A percentile compares a stretch with the other conserved stretches of the same genome.
These are phyloP conservation scores for Fusarium sp. DNA, from an alignment of 2,329 filamentous ascomycete genomes.

Conservation along the genomic window DNA sequence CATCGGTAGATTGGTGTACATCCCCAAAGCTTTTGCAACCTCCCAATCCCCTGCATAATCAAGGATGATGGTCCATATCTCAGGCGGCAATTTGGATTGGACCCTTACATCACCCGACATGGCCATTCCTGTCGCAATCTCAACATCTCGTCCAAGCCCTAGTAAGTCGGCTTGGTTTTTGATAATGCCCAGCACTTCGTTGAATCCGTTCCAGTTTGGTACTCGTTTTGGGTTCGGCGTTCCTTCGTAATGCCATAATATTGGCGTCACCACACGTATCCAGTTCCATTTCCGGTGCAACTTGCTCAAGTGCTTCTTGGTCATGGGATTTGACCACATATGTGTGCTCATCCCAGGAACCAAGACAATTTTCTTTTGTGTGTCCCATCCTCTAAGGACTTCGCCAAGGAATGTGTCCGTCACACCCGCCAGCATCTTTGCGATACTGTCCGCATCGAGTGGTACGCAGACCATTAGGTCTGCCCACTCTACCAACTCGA, in stretches of 20 bases:
- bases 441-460: slow-evolving; percentile 86
- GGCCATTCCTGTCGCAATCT: slow-evolving; percentile 63
- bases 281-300: slow-evolving; percentile 88
- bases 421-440: slow-evolving; percentile 89
- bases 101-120: slow-evolving; percentile 55
- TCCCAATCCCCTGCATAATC: slow-evolving; percentile 93
- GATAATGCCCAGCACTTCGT: slow-evolving; percentile 80
- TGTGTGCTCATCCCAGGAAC: slow-evolving; percentile 90
- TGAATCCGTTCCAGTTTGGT: slow-evolving; percentile 75
- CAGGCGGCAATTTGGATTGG: slow-evolving; percentile 76
- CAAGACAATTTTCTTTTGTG: slow-evolving; percentile 86
- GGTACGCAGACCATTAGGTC: slow-evolving; percentile 88
- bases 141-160: slow-evolving; percentile 80
- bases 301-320: slow-evolving; percentile 88
- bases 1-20: slow-evolving; percentile 83
- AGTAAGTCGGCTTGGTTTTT: slow-evolving; percentile 84
- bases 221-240: slow-evolving; percentile 65
- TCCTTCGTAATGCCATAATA: slow-evolving; percentile 84
- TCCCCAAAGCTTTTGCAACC: slow-evolving; percentile 82
- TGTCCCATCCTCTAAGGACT: slow-evolving; percentile 88
- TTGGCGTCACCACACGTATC: slow-evolving; percentile 85
- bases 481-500: slow-evolving; percentile 87
- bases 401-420: slow-evolving; percentile 86
- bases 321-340: slow-evolving; percentile 93
- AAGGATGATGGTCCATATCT: slow-evolving; percentile 91